Conservation (phyloP, 2,329 filamentous ascomycete species). For the Sporothrix brasiliensis region DNA sequence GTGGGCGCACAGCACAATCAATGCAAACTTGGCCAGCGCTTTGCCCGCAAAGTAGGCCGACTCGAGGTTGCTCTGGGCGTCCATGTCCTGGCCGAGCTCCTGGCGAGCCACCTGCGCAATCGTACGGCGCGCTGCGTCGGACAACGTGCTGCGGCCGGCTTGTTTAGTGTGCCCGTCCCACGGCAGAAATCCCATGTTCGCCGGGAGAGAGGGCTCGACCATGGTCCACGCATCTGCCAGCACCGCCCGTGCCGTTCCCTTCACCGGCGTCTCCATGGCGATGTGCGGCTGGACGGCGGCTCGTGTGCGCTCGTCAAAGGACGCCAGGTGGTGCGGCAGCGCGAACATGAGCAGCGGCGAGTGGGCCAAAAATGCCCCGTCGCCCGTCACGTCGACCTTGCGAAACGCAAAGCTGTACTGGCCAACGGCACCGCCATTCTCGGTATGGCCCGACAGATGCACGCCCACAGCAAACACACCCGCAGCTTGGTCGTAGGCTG, state of each 20-base stretch:
- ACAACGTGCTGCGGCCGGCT: slow-evolving; percentile 49
- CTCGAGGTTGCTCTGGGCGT: slow-evolving; percentile 70
- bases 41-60: slow-evolving; percentile 96
- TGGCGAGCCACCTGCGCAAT: slow-evolving; percentile 66
- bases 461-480: slow-evolving; percentile 73
- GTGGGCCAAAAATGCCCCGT: background rate
- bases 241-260: slow-evolving; percentile 76
- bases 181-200: slow-evolving; percentile 74
- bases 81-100: slow-evolving; percentile 73
- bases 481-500: slow-evolving; percentile 71
- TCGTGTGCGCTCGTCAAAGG: slow-evolving; percentile 64
- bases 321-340: slow-evolving; percentile 80
- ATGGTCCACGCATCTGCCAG: slow-evolving; percentile 76
- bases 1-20: slow-evolving; percentile 65
- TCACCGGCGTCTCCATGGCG: slow-evolving; percentile 77
- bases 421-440: slow-evolving; percentile 60
- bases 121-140: slow-evolving; percentile 56
- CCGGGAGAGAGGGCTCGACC: slow-evolving; percentile 71
- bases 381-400: slow-evolving; percentile 65
- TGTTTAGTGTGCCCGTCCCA: slow-evolving; percentile 63
- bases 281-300: slow-evolving; percentile 57
- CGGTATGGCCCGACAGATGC: slow-evolving; percentile 59
- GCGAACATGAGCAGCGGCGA: slow-evolving; percentile 78
- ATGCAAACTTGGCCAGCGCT: slow-evolving; percentile 72
- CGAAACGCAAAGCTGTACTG: slow-evolving; percentile 73